Evolutionary conservation across 768 basidiomycete genomes (phyloP).

Genomic region (Mycena crocata): DNA sequence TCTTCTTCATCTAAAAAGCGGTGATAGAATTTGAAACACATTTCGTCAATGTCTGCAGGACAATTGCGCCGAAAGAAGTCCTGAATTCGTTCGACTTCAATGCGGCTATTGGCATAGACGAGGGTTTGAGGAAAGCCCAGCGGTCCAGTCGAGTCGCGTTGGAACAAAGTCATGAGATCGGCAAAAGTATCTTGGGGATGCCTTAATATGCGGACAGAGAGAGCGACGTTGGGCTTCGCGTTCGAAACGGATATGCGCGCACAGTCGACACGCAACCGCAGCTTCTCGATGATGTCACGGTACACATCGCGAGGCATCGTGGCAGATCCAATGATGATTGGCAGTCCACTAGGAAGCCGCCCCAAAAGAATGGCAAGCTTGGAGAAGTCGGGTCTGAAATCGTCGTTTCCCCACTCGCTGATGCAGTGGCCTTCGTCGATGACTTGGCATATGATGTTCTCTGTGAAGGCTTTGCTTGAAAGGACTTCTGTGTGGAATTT

Average conservation of each 20-base stretch:
- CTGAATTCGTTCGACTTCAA: not conserved
- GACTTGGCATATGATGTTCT: slow-evolving; percentile 21
- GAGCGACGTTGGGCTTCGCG: slow-evolving; percentile 11
- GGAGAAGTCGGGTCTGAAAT: slow-evolving; percentile 6
- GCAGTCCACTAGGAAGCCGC: not conserved
- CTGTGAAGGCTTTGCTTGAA: not conserved
- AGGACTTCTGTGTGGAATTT: slow-evolving; percentile 18
- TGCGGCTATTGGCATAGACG: not conserved
- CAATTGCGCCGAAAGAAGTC: not conserved
- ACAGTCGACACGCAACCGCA: not conserved
- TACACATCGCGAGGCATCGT: slow-evolving; percentile 11
- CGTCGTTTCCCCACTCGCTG: slow-evolving; percentile 30
- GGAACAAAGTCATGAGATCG: not conserved
- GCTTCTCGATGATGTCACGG: not conserved
- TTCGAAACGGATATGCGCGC: not conserved
- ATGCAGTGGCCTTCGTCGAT: slow-evolving; percentile 39
- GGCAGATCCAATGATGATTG: not conserved
- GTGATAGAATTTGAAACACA: slow-evolving; percentile 3
- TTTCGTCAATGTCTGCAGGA: not conserved
- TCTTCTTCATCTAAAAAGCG: not conserved
- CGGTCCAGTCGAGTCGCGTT: not conserved
- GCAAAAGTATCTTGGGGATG: slow-evolving; percentile 3
- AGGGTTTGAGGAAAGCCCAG: slow-evolving; percentile 2
- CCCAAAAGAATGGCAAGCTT: not conserved
- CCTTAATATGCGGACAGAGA: slow-evolving; percentile 9